Conservation (phyloP, 2,329 filamentous ascomycete species). For the Penicillium sumatraense region DNA sequence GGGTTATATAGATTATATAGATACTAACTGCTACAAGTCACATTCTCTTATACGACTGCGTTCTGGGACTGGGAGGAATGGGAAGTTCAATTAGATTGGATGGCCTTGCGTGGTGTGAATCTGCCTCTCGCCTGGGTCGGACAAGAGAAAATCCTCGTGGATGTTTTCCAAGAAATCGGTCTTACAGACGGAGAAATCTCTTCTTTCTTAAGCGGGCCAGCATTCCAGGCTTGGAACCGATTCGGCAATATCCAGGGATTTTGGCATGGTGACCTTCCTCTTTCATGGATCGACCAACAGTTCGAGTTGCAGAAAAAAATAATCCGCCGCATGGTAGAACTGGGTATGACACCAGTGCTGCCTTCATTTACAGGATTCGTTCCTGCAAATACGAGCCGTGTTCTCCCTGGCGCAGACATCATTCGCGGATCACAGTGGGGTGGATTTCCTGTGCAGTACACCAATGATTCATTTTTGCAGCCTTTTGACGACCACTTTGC, state of each 20-base stretch:
- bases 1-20: too few species aligned
- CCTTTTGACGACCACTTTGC: conserved; percentile 52
- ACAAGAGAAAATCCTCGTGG: conserved; percentile 55
- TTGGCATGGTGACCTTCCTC: conserved; percentile 52
- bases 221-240: conserved; percentile 60
- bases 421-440: conserved; percentile 52
- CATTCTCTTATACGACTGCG: conserved; percentile 56
- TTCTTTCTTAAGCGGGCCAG: conserved; percentile 55
- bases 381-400: conserved; percentile 46
- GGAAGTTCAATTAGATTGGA: conserved; percentile 59
- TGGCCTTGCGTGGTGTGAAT: conserved; percentile 58
- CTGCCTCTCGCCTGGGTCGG: conserved; percentile 59
- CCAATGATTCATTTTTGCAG: conserved; percentile 54
- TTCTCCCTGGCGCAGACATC: conserved; percentile 50
- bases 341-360: conserved; percentile 58
- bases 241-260: conserved; percentile 59
- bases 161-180: conserved; percentile 53
- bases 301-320: conserved; percentile 56
- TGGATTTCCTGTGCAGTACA: conserved; percentile 47
- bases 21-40: conserved; percentile 40
- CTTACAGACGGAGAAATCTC: conserved; percentile 51
- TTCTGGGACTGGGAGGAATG: conserved; percentile 61
- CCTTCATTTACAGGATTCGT: conserved; percentile 59
- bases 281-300: conserved; percentile 54
- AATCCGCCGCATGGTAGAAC: conserved; percentile 54